Conservation (phyloP, 2,329 filamentous ascomycete genomes). For the Neonectria hederae region DNA sequence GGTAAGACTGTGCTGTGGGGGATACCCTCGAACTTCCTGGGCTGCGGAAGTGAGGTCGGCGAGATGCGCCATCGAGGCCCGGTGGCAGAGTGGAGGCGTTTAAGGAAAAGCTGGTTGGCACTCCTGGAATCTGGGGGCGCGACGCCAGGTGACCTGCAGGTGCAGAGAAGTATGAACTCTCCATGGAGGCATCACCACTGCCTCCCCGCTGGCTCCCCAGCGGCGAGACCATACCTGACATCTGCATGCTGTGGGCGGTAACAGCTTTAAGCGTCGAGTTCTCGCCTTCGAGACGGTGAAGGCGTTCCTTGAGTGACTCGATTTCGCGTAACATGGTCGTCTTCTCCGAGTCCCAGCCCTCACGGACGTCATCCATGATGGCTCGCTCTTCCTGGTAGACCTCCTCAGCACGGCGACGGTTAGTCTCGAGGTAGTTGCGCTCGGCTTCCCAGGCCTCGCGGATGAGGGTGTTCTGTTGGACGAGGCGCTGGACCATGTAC, state of each 20-base stretch:
- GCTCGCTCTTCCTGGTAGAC: constrained; percentile 64
- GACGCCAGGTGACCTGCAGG: constrained; percentile 31
- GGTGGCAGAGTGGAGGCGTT: constrained; percentile 44
- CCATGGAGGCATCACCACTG: constrained; percentile 38
- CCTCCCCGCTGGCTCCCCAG: constrained; percentile 41
- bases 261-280: constrained; percentile 48
- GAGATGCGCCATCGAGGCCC: constrained; percentile 47
- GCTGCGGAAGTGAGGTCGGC: constrained; percentile 47
- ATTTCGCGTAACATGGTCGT: constrained; percentile 53
- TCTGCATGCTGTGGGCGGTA: constrained; percentile 42
- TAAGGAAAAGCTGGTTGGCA: constrained; percentile 31
- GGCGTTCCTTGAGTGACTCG: constrained; percentile 51
- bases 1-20: constrained; percentile 48
- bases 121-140: constrained; percentile 29
- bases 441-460: constrained; percentile 64
- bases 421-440: constrained; percentile 63
- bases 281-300: constrained; percentile 50
- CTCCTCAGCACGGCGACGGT: constrained; percentile 62
- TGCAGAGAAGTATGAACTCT: constrained; percentile 37
- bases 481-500: constrained; percentile 52
- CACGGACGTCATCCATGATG: constrained; percentile 62
- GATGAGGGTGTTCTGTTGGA: constrained; percentile 55
- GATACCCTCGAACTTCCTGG: constrained; percentile 47
- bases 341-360: constrained; percentile 58
- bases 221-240: constrained; percentile 45